phyloP scores from a whole-genome alignment of 108 stramenopile genomes.

The Stephanodiscus minutulus region DNA sequence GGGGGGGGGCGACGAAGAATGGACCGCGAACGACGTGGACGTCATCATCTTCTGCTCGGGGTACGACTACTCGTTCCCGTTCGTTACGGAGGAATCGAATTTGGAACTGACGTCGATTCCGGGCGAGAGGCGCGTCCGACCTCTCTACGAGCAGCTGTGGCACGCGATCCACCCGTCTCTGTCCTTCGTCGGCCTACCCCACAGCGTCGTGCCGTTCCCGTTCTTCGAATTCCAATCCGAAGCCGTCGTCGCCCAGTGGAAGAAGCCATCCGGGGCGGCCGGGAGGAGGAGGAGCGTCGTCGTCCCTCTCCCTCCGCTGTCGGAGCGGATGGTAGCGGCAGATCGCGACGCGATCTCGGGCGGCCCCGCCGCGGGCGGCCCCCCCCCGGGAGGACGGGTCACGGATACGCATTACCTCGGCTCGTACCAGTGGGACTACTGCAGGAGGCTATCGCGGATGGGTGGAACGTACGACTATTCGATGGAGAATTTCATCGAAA shows the following conservation, averaged over 20 bases:
- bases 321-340: slow-evolving; percentile 51
- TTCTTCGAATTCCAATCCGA: slow-evolving; percentile 86
- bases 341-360: slow-evolving; percentile 56
- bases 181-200: slow-evolving; percentile 87
- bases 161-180: slow-evolving; percentile 82
- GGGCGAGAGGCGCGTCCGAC: slow-evolving; percentile 70
- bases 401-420: slow-evolving; percentile 86
- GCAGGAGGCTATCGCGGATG: slow-evolving; percentile 62
- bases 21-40: slow-evolving; percentile 51
- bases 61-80: slow-evolving; percentile 89
- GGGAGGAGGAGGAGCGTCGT: slow-evolving; percentile 5
- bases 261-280: slow-evolving; percentile 1
- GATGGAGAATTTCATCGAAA: slow-evolving; percentile 67
- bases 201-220: slow-evolving; percentile 88
- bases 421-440: slow-evolving; percentile 80
- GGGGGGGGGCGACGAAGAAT: slow-evolving; percentile 15
- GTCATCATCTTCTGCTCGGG: slow-evolving; percentile 87
- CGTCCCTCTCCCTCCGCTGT: slow-evolving; percentile 34
- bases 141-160: slow-evolving; percentile 89
- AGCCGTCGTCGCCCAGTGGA: slow-evolving; percentile 53
- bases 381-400: slow-evolving; percentile 37
- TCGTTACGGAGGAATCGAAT: slow-evolving; percentile 64
- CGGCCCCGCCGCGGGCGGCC: slow-evolving; percentile 39
- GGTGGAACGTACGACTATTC: slow-evolving; percentile 58
- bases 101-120: slow-evolving; percentile 29